These are phyloP conservation scores for Chytriomyces sp. DNA, from an alignment of 192 early-diverging fungal genomes.

Conservation along the genomic window DNA sequence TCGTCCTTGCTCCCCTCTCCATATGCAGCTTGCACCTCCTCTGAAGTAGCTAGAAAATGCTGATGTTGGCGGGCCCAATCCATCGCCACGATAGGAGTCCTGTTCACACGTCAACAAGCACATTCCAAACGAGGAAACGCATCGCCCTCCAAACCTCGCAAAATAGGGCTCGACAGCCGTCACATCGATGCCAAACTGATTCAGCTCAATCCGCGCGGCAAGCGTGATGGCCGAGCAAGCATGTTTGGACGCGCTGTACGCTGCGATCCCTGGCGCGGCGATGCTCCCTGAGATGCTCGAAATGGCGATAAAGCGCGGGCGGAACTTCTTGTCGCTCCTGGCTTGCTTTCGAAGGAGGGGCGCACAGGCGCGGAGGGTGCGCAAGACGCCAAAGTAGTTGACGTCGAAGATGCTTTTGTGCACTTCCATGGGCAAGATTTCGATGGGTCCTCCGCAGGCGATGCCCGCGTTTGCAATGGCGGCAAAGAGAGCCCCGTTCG, in stretches of 20 bases:
- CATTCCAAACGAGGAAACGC: no score
- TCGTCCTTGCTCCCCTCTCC: not conserved
- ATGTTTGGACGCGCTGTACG: slow-evolving; percentile 51
- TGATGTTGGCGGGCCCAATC: not conserved
- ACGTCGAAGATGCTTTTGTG: slow-evolving; percentile 36
- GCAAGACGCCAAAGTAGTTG: slow-evolving; percentile 43
- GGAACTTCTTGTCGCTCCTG: not conserved
- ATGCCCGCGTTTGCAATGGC: slow-evolving; percentile 46
- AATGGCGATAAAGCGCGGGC: slow-evolving; percentile 41
- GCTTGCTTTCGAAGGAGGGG: slow-evolving; percentile 26
- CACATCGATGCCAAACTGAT: slow-evolving; percentile 51
- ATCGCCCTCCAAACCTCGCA: no score
- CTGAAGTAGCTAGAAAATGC: not conserved
- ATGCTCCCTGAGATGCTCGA: slow-evolving; percentile 34
- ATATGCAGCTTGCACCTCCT: slow-evolving; percentile 13
- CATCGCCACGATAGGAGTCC: slow-evolving; percentile 12
- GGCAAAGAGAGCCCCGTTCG: slow-evolving; percentile 27
- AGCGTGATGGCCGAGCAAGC: slow-evolving; percentile 49
- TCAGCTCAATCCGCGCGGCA: slow-evolving; percentile 47
- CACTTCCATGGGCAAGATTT: slow-evolving; percentile 9
- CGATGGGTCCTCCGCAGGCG: slow-evolving; percentile 15
- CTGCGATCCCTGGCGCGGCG: slow-evolving; percentile 15
- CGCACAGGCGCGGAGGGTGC: slow-evolving; percentile 37
- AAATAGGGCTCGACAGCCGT: slow-evolving; percentile 39
- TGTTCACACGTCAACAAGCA: no score